Percentiles rank a stretch among this genome's conserved stretches.
phyloP scores from a whole-genome alignment of 2,329 filamentous ascomycete genomes.

The Plectosphaerella sp. region DNA sequence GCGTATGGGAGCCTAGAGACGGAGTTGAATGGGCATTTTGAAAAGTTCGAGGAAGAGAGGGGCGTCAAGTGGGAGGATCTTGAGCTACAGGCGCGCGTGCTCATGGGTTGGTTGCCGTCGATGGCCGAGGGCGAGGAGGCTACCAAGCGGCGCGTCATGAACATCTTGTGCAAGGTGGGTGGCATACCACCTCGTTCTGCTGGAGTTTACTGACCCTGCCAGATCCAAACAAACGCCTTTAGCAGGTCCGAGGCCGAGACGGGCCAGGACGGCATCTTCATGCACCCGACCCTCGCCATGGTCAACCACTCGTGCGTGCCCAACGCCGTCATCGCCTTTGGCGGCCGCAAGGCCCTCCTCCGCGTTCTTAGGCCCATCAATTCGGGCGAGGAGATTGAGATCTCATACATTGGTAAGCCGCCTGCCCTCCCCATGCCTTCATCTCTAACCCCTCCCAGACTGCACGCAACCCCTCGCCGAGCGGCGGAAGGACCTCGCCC shows the following conservation, averaged over 20 bases:
- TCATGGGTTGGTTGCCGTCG: conserved; percentile 33
- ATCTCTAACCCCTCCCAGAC: conserved; percentile 27
- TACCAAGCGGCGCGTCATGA: conserved; percentile 33
- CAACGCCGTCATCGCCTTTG: conserved; percentile 54
- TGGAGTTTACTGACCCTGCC: conserved; percentile 11
- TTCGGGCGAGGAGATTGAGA: conserved; percentile 51
- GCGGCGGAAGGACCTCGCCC: conserved; percentile 36
- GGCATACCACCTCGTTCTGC: too few species aligned
- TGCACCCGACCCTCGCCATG: conserved; percentile 53
- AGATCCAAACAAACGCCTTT: conserved; percentile 61
- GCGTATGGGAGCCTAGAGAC: conserved; percentile 24
- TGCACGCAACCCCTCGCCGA: conserved; percentile 37
- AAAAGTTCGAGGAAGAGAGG: conserved; percentile 26
- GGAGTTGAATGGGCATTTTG: conserved; percentile 42
- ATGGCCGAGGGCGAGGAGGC: conserved; percentile 28
- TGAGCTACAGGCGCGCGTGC: conserved; percentile 34
- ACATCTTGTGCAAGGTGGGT: conserved; percentile 52
- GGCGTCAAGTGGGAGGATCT: conserved; percentile 41
- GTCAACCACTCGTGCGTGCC: conserved; percentile 60
- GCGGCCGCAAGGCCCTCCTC: conserved; percentile 45
- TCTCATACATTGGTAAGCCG: conserved; percentile 55
- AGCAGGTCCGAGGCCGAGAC: conserved; percentile 49
- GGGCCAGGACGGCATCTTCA: conserved; percentile 48
- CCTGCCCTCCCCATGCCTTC: neutral
- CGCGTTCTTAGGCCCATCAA: conserved; percentile 44